A percentile compares a stretch with the other conserved stretches of the same genome.
These are phyloP conservation scores for Paramecium primaurelia DNA, from an alignment of 73 alveolate genomes.

Conservation along the genomic window DNA sequence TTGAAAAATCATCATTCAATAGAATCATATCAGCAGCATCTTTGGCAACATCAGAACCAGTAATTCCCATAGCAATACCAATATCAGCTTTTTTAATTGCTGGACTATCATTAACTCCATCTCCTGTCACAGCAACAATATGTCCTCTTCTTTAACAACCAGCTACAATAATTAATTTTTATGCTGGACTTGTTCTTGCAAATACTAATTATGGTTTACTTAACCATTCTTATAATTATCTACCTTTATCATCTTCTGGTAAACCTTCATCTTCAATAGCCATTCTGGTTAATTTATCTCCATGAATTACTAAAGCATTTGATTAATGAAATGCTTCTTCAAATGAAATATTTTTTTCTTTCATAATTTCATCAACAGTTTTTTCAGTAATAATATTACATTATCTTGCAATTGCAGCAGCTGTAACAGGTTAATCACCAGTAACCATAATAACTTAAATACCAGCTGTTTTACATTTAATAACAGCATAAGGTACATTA, in stretches of 20 bases:
- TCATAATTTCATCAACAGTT: slow-evolving; percentile 62
- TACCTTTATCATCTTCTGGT: slow-evolving; percentile 76
- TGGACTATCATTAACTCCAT: slow-evolving; percentile 96
- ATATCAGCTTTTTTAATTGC: slow-evolving; percentile 83
- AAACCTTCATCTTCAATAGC: slow-evolving; percentile 67
- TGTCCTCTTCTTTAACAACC: slow-evolving; percentile 93
- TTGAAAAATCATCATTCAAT: slow-evolving; percentile 80
- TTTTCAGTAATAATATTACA: slow-evolving; percentile 63
- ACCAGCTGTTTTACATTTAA: slow-evolving; percentile 84
- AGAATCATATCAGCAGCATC: slow-evolving; percentile 79
- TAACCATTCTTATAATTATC: slow-evolving; percentile 67
- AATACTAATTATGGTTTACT: slow-evolving; percentile 83
- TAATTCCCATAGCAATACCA: slow-evolving; percentile 87
- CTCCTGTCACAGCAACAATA: slow-evolving; percentile 98
- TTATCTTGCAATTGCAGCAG: slow-evolving; percentile 92
- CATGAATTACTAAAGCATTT: slow-evolving; percentile 81
- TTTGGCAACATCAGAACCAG: slow-evolving; percentile 80
- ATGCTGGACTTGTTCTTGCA: slow-evolving; percentile 97
- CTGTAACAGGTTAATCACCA: slow-evolving; percentile 96
- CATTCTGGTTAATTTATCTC: slow-evolving; percentile 69
- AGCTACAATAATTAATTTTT: slow-evolving; percentile 90
- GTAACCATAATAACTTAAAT: slow-evolving; percentile 92
- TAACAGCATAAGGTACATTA: slow-evolving; percentile 79
- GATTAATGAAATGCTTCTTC: slow-evolving; percentile 70
- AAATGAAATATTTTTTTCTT: slow-evolving; percentile 49